Percentiles rank a stretch among this genome's conserved stretches.
Evolutionary conservation across 2,329 filamentous ascomycete genomes (phyloP).

Genomic region (Colletotrichum shisoi): DNA sequence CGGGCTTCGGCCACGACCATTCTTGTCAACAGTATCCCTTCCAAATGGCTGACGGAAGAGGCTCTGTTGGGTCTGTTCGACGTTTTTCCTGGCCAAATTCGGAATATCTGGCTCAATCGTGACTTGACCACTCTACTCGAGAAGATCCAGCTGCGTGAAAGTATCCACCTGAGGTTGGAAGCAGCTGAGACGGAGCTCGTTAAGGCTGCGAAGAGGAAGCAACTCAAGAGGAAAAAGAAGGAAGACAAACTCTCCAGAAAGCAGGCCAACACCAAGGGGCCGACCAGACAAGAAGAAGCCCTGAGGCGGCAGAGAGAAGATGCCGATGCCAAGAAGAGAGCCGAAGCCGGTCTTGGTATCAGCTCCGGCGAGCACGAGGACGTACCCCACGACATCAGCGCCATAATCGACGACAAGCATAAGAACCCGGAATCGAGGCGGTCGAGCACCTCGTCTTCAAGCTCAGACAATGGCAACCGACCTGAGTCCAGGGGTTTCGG

Average conservation of each 20-base stretch:
- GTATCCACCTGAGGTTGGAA: slow-evolving; percentile 77
- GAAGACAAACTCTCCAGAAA: slow-evolving; percentile 72
- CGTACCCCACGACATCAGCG: slow-evolving; percentile 61
- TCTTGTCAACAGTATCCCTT: slow-evolving; percentile 86
- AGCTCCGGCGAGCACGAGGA: slow-evolving; percentile 62
- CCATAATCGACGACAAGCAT: slow-evolving; percentile 54
- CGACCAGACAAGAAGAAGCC: slow-evolving; percentile 60
- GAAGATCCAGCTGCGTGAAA: slow-evolving; percentile 79
- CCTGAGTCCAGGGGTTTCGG: slow-evolving; percentile 34
- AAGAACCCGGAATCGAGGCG: slow-evolving; percentile 39
- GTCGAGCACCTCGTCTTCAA: slow-evolving; percentile 30
- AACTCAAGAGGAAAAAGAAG: slow-evolving; percentile 72
- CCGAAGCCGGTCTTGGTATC: slow-evolving; percentile 58
- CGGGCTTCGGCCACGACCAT: slow-evolving; percentile 95
- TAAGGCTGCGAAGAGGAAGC: slow-evolving; percentile 77
- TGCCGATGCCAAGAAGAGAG: slow-evolving; percentile 59
- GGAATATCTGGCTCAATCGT: slow-evolving; percentile 96
- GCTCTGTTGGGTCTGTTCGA: slow-evolving; percentile 87
- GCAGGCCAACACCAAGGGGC: slow-evolving; percentile 56
- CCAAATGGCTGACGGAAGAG: slow-evolving; percentile 87
- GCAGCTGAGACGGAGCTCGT: slow-evolving; percentile 85
- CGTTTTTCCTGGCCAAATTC: slow-evolving; percentile 92
- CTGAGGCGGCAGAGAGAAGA: slow-evolving; percentile 60
- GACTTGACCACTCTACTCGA: slow-evolving; percentile 83
- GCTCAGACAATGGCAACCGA: slow-evolving; percentile 39